Evolutionary conservation across 2,329 filamentous ascomycete genomes (phyloP).

Genomic region (Penicillium psychrosexuale): DNA sequence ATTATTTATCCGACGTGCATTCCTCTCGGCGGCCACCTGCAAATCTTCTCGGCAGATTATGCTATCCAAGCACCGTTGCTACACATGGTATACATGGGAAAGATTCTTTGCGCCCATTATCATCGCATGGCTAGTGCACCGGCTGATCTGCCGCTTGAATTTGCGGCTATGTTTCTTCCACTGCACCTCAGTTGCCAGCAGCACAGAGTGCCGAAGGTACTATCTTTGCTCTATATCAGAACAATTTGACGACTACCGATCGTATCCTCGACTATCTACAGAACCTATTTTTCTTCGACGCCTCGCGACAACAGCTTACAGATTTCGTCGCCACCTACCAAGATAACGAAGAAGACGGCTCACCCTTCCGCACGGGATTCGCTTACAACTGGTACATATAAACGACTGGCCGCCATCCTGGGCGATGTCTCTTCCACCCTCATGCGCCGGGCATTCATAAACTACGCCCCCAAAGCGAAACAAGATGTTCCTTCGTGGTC

Average conservation of each 20-base stretch:
- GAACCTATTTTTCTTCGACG: slow-evolving; percentile 57
- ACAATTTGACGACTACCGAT: slow-evolving; percentile 61
- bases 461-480: slow-evolving; percentile 44
- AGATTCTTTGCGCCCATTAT: neutral
- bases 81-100: neutral
- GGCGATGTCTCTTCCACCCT: slow-evolving; percentile 75
- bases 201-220: slow-evolving; percentile 58
- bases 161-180: neutral
- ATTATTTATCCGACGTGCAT: neutral
- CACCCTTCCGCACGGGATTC: slow-evolving; percentile 66
- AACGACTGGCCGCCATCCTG: slow-evolving; percentile 70
- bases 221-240: slow-evolving; percentile 67
- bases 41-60: neutral
- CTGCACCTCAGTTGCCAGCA: neutral
- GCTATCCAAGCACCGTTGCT: neutral
- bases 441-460: slow-evolving; percentile 63
- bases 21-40: neutral
- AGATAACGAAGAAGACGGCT: slow-evolving; percentile 56
- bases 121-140: neutral
- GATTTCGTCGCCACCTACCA: slow-evolving; percentile 63
- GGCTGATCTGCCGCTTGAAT: neutral
- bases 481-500: slow-evolving; percentile 67
- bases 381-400: slow-evolving; percentile 73
- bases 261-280: slow-evolving; percentile 62
- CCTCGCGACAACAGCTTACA: slow-evolving; percentile 52